Conservation (phyloP, 2,329 filamentous ascomycete species). For the Ceratocystis cacaofunesta region DNA sequence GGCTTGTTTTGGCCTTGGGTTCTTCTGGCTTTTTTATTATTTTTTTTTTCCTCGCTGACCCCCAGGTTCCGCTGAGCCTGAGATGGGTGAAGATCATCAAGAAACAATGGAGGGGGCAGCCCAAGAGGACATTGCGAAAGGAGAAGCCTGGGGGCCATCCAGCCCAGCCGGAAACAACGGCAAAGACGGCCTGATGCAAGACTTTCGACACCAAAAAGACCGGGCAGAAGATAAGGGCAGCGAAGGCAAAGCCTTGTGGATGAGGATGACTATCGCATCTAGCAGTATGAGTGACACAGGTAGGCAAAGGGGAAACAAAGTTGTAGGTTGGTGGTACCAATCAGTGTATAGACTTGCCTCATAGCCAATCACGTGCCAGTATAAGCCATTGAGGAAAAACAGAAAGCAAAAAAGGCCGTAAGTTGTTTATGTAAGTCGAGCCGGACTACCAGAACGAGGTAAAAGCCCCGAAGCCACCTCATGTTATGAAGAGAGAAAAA, state of each 20-base stretch:
- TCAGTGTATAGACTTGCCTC: not conserved
- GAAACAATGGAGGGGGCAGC: not conserved
- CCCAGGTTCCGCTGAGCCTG: not conserved
- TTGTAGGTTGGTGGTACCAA: not conserved
- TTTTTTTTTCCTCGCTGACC: not conserved
- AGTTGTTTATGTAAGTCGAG: not conserved
- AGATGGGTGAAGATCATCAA: not conserved
- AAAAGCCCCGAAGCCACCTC: not conserved
- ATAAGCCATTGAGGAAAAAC: no score
- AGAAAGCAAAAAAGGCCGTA: not conserved
- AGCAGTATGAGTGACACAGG: not conserved
- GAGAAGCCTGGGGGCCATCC: not conserved
- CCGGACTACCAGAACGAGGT: not conserved
- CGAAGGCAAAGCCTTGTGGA: not conserved
- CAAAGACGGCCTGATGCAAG: not conserved
- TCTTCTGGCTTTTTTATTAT: not conserved
- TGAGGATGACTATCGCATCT: not conserved
- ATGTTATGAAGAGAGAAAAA: not conserved
- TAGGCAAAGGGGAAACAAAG: not conserved
- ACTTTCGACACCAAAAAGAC: not conserved
- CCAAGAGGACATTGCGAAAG: not conserved
- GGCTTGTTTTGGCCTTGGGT: not conserved
- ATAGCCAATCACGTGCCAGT: not conserved
- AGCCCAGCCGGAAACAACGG: no score
- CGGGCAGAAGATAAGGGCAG: not conserved